Percentiles rank a stretch among this genome's conserved stretches.
Conservation (phyloP, 768 basidiomycete species). For the Auriscalpium vulgare region DNA sequence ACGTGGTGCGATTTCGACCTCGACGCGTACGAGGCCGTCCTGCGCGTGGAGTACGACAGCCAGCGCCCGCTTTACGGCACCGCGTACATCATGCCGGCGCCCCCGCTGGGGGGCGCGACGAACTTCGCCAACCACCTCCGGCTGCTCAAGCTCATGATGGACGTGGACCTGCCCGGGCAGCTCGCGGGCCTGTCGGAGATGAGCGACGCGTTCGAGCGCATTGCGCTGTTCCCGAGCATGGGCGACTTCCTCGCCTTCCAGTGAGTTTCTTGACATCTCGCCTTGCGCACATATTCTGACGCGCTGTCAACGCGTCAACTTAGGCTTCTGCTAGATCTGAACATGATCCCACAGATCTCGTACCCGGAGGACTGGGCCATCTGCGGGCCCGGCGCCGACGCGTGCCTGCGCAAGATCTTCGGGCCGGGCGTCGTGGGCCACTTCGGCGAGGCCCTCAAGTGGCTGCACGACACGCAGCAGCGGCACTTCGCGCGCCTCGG, state of each 20-base stretch:
- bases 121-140: constrained; percentile 55
- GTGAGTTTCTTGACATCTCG: constrained; percentile 14
- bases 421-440: constrained; percentile 31
- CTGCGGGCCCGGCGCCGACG: constrained; percentile 56
- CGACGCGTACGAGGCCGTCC: constrained; percentile 42
- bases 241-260: constrained; percentile 72
- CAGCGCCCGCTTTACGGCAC: constrained; percentile 53
- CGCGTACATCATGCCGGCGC: constrained; percentile 67
- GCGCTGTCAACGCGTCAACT: background rate
- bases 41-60: constrained; percentile 31
- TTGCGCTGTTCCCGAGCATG: constrained; percentile 59
- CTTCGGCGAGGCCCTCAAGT: constrained; percentile 55
- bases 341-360: constrained; percentile 35
- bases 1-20: constrained; percentile 56
- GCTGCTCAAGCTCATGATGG: constrained; percentile 41
- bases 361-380: constrained; percentile 63
- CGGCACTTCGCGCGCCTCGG: constrained; percentile 56
- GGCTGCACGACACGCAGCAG: constrained; percentile 51
- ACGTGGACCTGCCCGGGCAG: constrained; percentile 39
- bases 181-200: constrained; percentile 45
- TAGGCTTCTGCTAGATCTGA: constrained; percentile 30
- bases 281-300: background rate
- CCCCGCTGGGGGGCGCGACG: constrained; percentile 36
- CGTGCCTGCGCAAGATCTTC: constrained; percentile 66
- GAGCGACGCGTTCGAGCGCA: constrained; percentile 51